A percentile compares a stretch with the other conserved stretches of the same genome.
These are phyloP conservation scores for Mortierella hygrophila DNA, from an alignment of 192 early-diverging fungal genomes.

Conservation along the genomic window DNA sequence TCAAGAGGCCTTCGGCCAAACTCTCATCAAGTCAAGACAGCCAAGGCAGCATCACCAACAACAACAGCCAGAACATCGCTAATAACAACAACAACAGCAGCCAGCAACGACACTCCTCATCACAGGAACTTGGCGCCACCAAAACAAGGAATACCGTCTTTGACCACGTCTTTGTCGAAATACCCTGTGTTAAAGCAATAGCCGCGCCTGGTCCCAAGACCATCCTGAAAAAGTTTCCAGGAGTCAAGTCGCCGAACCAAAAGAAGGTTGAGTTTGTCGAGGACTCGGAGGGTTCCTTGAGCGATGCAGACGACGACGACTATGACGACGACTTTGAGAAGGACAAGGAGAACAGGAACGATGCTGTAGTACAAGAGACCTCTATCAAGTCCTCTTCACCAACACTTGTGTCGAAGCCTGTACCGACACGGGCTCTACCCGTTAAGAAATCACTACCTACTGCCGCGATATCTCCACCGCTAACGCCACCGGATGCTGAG, in stretches of 20 bases:
- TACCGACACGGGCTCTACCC: neutral
- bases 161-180: constrained; percentile 8
- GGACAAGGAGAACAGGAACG: constrained; percentile 1
- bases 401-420: neutral
- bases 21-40: neutral
- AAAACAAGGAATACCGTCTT: neutral
- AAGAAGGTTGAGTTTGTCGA: constrained; percentile 46
- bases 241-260: constrained; percentile 15
- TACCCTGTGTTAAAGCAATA: constrained; percentile 13
- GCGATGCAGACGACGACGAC: constrained; percentile 26
- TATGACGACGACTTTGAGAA: constrained; percentile 9
- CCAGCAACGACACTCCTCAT: constrained; percentile 18
- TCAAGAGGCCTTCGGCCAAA: constrained; percentile 39
- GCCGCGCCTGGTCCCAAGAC: neutral
- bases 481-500: neutral
- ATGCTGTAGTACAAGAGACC: neutral
- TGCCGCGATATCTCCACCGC: neutral
- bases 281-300: constrained; percentile 39
- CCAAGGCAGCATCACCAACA: neutral
- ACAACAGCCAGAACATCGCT: neutral
- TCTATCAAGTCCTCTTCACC: neutral
- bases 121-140: constrained; percentile 7
- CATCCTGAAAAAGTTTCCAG: constrained; percentile 36
- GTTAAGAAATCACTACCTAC: neutral
- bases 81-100: neutral